Percentiles rank a stretch among this genome's conserved stretches.
These are phyloP conservation scores for Russula virescens DNA, from an alignment of 768 basidiomycete genomes.

Conservation along the genomic window DNA sequence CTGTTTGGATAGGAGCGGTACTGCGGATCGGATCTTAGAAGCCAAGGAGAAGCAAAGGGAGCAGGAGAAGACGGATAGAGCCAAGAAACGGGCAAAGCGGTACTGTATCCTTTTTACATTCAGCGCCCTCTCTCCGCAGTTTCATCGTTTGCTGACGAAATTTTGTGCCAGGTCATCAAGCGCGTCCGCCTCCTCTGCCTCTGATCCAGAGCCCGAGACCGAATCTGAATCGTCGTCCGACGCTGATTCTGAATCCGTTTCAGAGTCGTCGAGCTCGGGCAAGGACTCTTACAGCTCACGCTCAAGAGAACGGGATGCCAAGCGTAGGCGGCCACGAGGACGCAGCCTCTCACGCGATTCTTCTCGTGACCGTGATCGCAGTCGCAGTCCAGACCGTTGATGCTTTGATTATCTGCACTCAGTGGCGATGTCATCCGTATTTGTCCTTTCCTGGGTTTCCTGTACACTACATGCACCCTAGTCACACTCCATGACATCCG, in stretches of 20 bases:
- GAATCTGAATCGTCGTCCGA: slow-evolving; percentile 30
- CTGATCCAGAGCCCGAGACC: not conserved
- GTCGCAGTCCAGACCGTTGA: slow-evolving; percentile 11
- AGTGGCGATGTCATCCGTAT: not conserved
- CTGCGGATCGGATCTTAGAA: slow-evolving; percentile 81
- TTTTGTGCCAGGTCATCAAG: slow-evolving; percentile 7
- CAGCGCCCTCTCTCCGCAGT: slow-evolving; percentile 15
- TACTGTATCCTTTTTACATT: slow-evolving; percentile 23
- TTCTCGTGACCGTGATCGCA: slow-evolving; percentile 8
- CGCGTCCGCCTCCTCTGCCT: not conserved
- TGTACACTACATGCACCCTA: not conserved
- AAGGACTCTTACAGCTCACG: slow-evolving; percentile 33
- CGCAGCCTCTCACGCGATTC: slow-evolving; percentile 23
- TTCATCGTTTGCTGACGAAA: not conserved
- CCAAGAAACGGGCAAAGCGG: slow-evolving; percentile 31
- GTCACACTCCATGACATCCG: not conserved
- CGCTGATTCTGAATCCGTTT: slow-evolving; percentile 42
- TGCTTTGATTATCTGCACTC: not conserved
- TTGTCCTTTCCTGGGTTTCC: not conserved
- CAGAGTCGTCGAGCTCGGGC: slow-evolving; percentile 39
- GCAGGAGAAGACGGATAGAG: slow-evolving; percentile 33
- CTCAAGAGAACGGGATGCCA: slow-evolving; percentile 39
- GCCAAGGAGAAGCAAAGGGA: slow-evolving; percentile 73
- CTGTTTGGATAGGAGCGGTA: slow-evolving; percentile 48
- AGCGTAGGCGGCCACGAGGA: slow-evolving; percentile 34